phyloP scores from a whole-genome alignment of 352 stramenopile species.

The Pythium biforme region DNA sequence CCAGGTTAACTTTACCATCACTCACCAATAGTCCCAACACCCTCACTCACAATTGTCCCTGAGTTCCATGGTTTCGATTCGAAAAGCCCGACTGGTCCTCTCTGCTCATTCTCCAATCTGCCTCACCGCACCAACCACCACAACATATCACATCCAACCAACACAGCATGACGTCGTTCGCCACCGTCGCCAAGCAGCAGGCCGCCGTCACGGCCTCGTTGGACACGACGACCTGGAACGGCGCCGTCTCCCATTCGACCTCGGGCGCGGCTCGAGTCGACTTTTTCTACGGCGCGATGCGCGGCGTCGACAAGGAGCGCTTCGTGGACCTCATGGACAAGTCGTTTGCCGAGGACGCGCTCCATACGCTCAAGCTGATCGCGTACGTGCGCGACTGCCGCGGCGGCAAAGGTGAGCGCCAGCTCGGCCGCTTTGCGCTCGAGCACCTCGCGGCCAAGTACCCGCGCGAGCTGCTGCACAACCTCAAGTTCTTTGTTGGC shows the following conservation, averaged over 20 bases:
- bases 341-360: conserved; percentile 42
- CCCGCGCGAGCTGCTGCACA: conserved; percentile 37
- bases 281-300: conserved; percentile 41
- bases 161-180: conserved; percentile 25
- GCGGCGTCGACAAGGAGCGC: conserved; percentile 30
- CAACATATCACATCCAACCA: neutral
- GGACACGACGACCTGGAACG: conserved; percentile 41
- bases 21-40: neutral
- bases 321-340: conserved; percentile 32
- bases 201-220: conserved; percentile 1
- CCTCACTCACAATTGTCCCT: neutral
- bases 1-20: neutral
- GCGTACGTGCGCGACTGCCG: conserved; percentile 52
- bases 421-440: conserved; percentile 37
- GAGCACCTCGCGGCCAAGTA: conserved; percentile 38
- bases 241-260: conserved; percentile 35
- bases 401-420: conserved; percentile 49
- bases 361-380: conserved; percentile 56
- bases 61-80: neutral
- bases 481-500: conserved; percentile 41
- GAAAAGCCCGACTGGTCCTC: neutral
- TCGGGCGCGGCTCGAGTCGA: conserved; percentile 42
- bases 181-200: conserved; percentile 29
- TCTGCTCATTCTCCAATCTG: conserved; percentile 22
- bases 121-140: neutral